Base-by-base conservation (phyloP, 2,329 filamentous ascomycete genomes). In the Stemphylium vesicarium region DNA sequence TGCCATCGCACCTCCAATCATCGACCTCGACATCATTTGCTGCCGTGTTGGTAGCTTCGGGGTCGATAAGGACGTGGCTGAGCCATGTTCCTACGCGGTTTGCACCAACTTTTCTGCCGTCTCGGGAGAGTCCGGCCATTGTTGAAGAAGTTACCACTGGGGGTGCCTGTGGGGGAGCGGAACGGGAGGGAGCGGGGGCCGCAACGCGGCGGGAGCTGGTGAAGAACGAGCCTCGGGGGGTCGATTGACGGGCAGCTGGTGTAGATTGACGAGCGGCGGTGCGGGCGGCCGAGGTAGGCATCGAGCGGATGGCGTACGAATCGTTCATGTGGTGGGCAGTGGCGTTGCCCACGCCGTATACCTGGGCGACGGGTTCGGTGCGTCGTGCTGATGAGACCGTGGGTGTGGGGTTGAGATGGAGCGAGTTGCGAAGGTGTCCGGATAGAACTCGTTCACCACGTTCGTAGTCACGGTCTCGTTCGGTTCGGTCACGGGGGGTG, bases 311-410 rank as follows among this genome's bases (percentile, higher is more conserved):
- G 8, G 71, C 59, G 52, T 75, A 77, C 4, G 71, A 71, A 10
- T 88, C 84, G 53, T 86, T 86, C 80, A 86, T 81, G 64, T 86
- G 84, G 63, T 88, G 84, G 12, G 77, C 79, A 1, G 79, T 78
- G 11, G 81, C 77, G 56, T 86, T 86, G 18, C 81, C 81, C 8
- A 83, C 58, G 20, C 77, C 79, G 18, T 82, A 82, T 13, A 82
- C 71, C 2, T 78, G 79, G 22, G 78, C 73, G 41, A 78, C 78
- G 46, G 79, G 79, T 48, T 78, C 77, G 49, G 66, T 71, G 58
- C 65, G 62, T 45, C 61, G 59, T 59, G 63, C 20, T 56, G 66
- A 64, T 2, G 64, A 68, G 44, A 56, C 57, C 8, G 61, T 63
- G 4, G 66, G 64, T 4, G 57, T 63, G 11, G 62, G 55, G 29